phyloP scores from a whole-genome alignment of 441 rosid genomes.

The Syzygium syzygioides region DNA sequence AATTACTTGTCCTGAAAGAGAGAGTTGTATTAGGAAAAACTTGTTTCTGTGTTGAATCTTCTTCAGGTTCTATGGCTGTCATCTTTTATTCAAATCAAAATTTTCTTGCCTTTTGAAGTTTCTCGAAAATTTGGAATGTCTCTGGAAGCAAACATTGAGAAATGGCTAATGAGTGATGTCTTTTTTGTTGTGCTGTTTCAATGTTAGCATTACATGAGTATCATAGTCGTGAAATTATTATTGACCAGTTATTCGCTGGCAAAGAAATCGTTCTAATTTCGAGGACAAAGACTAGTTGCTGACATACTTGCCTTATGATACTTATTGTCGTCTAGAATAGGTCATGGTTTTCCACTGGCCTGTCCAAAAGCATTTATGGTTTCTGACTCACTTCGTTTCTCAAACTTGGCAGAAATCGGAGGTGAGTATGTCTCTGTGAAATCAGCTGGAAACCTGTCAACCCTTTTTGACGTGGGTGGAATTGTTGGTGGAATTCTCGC shows the following conservation, averaged over 20 bases:
- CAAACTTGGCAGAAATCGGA: slow-evolving; percentile 63
- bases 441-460: slow-evolving; percentile 88
- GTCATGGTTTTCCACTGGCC: neutral
- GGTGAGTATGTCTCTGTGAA: slow-evolving; percentile 85
- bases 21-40: neutral
- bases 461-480: slow-evolving; percentile 32
- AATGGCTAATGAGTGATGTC: neutral
- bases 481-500: slow-evolving; percentile 83
- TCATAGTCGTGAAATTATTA: neutral
- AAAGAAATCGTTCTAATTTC: neutral
- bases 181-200: neutral
- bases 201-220: neutral
- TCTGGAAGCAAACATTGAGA: neutral
- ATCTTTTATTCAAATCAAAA: neutral
- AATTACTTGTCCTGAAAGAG: neutral
- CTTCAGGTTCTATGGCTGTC: neutral
- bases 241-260: neutral
- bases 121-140: neutral
- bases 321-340: neutral
- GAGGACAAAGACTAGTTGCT: neutral
- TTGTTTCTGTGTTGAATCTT: neutral
- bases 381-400: neutral
- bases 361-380: neutral
- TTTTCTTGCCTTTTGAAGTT: neutral
- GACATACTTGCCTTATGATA: neutral